phyloP scores from a whole-genome alignment of 2,329 filamentous ascomycete species.

The Westerdykella sp. region DNA sequence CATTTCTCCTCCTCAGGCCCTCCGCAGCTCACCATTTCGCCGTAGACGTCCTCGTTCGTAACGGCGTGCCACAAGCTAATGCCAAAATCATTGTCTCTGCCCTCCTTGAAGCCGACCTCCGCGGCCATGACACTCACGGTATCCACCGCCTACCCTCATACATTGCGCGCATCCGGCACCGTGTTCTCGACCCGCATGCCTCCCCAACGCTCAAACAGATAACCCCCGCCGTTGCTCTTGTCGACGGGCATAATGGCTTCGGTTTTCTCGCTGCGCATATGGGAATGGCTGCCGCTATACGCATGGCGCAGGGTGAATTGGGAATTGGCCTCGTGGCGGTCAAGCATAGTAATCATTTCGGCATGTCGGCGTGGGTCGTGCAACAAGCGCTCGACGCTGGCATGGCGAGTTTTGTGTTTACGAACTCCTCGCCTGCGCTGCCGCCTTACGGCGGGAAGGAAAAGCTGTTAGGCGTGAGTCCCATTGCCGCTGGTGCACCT shows the following conservation, averaged over 20 bases:
- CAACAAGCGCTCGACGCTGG: conserved; percentile 66
- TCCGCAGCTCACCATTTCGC: conserved; percentile 39
- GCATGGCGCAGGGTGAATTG: conserved; percentile 52
- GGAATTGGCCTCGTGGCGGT: conserved; percentile 73
- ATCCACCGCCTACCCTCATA: conserved; percentile 74
- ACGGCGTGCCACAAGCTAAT: conserved; percentile 54
- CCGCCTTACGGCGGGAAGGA: conserved; percentile 63
- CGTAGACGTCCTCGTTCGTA: conserved; percentile 51
- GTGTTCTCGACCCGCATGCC: conserved; percentile 58
- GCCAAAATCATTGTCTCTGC: conserved; percentile 60
- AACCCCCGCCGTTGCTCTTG: conserved; percentile 65
- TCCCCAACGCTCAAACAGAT: conserved; percentile 53
- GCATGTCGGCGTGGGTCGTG: conserved; percentile 76
- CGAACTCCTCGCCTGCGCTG: conserved; percentile 60
- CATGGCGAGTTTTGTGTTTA: conserved; percentile 58
- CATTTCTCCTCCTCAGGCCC: not conserved
- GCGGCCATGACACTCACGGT: conserved; percentile 74
- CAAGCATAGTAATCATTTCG: conserved; percentile 75
- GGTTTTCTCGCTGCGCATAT: conserved; percentile 64
- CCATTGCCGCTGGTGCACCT: conserved; percentile 70
- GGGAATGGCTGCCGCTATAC: conserved; percentile 62
- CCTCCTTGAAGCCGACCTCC: conserved; percentile 67
- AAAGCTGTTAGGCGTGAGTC: conserved; percentile 67
- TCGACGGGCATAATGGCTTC: conserved; percentile 65
- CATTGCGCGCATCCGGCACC: conserved; percentile 64